Base-by-base conservation (phyloP, 108 stramenopile species). In the Skeletonema grethae region DNA sequence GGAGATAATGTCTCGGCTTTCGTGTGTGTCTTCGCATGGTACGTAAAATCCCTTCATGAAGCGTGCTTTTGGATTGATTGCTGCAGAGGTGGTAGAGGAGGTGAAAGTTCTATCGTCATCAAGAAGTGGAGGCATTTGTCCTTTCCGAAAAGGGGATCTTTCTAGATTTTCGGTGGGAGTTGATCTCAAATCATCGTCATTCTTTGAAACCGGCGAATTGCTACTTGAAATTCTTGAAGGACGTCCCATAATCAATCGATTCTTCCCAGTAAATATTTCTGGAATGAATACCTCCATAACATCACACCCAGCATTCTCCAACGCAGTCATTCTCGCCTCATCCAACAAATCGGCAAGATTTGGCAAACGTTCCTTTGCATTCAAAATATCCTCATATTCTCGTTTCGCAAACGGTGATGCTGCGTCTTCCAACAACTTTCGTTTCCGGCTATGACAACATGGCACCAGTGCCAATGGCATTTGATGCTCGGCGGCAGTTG, bases 401-500 rank as follows among this genome's bases (percentile, higher is more conserved):
- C 43, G 45, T 69, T 57, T 75, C 6, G 78, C 78, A 63, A 69
- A 75, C 41, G 73, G 68, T 50, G 78, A 79, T 32, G 78, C 73
- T 32, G 31, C 31, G 1, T 32, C 56, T 36, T 59, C 67, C 38
- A 79, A 43, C 4, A 75, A 59, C 38, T 62, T 63, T 3, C 43
- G 29, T 24, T 79, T 79, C 13, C 73, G 73, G 18, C 80, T 73
- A 59, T 87, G 88, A 70, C 86, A 86, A 41, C 88, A 89, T 5
- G 86, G 88, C 0, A 89, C 83, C 22, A 89, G 15, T 18, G 86
- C 88, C 55, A 89, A 30, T n/a, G 86, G 85, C 0, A 85, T 24
- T n/a, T 56, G 38, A 32, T 75, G 67, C 12, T 65, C 22, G 2
- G 84, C 72, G n/a, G 88, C 88, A 36, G 73, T 61, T 8, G 67